A percentile compares a stretch with the other conserved stretches of the same genome.
Evolutionary conservation across 2,329 filamentous ascomycete genomes (phyloP).

Genomic region (Coleophoma cylindrospora): DNA sequence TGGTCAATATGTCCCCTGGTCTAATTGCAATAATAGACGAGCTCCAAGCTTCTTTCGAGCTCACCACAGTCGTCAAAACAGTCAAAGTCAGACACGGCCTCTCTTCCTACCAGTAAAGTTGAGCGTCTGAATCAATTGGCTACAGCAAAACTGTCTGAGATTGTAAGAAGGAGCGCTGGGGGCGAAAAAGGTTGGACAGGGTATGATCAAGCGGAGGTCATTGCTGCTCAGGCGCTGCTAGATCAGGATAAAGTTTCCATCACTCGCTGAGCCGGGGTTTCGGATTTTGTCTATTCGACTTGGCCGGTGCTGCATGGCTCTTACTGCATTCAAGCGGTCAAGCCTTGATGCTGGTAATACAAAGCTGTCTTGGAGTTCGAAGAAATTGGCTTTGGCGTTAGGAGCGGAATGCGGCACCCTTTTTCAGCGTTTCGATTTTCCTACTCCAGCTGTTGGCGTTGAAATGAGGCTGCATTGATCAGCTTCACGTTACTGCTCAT

Average conservation of each 20-base stretch:
- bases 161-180: conserved; percentile 58
- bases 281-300: too few relatives aligned
- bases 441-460: too few relatives aligned
- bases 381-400: too few relatives aligned
- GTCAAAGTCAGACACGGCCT: conserved; percentile 37
- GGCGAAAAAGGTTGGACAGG: conserved; percentile 66
- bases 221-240: conserved; percentile 56
- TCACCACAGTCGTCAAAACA: conserved; percentile 38
- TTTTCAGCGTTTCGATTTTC: too few relatives aligned
- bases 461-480: too few relatives aligned
- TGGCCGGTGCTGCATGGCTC: too few relatives aligned
- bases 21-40: conserved; percentile 21
- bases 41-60: conserved; percentile 36
- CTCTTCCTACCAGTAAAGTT: conserved; percentile 54
- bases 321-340: too few relatives aligned
- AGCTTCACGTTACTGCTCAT: too few relatives aligned
- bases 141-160: conserved; percentile 71
- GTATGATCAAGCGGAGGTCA: conserved; percentile 66
- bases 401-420: too few relatives aligned
- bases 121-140: conserved; percentile 67
- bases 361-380: too few relatives aligned
- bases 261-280: conserved; percentile 18
- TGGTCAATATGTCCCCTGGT: not conserved
- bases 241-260: conserved; percentile 18
- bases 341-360: too few relatives aligned